Percentiles rank a stretch among this genome's conserved stretches.
These are phyloP conservation scores for Tephrocybe sp. DNA, from an alignment of 768 basidiomycete species.

Conservation along the genomic window DNA sequence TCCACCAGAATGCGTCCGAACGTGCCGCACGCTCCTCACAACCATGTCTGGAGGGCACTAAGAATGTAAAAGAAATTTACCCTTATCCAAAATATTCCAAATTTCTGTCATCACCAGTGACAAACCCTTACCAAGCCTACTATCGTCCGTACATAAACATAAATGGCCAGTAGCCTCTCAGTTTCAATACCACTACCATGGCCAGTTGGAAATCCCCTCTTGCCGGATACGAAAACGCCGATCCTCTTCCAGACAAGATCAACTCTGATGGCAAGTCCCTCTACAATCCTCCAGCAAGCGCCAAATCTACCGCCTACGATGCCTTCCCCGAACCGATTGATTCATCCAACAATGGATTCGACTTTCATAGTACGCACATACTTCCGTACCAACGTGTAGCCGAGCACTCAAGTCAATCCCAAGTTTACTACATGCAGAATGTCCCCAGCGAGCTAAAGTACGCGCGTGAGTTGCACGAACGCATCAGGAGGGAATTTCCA, in stretches of 20 bases:
- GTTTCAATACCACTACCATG: slow-evolving; percentile 9
- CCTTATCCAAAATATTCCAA: no score
- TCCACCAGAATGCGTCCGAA: not conserved
- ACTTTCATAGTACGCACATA: slow-evolving; percentile 62
- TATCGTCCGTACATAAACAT: not conserved
- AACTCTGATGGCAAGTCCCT: slow-evolving; percentile 60
- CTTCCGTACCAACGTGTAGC: not conserved
- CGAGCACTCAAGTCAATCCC: not conserved
- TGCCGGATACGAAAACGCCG: slow-evolving; percentile 34
- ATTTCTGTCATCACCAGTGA: slow-evolving; percentile 4
- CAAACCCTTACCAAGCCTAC: slow-evolving; percentile 4
- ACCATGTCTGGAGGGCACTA: not conserved
- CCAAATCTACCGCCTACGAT: slow-evolving; percentile 50
- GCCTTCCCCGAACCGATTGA: slow-evolving; percentile 54
- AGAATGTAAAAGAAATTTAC: not conserved
- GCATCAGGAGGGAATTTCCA: slow-evolving; percentile 62
- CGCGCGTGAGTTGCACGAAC: slow-evolving; percentile 56
- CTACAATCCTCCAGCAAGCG: slow-evolving; percentile 40
- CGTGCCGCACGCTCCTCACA: not conserved
- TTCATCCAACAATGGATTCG: slow-evolving; percentile 57
- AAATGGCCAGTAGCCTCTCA: not conserved
- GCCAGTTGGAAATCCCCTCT: slow-evolving; percentile 31
- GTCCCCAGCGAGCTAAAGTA: slow-evolving; percentile 41
- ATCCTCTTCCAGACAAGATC: slow-evolving; percentile 39
- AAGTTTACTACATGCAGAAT: slow-evolving; percentile 63